phyloP scores from a whole-genome alignment of 2,329 filamentous ascomycete species.

The Calcarisporium arbuscula region DNA sequence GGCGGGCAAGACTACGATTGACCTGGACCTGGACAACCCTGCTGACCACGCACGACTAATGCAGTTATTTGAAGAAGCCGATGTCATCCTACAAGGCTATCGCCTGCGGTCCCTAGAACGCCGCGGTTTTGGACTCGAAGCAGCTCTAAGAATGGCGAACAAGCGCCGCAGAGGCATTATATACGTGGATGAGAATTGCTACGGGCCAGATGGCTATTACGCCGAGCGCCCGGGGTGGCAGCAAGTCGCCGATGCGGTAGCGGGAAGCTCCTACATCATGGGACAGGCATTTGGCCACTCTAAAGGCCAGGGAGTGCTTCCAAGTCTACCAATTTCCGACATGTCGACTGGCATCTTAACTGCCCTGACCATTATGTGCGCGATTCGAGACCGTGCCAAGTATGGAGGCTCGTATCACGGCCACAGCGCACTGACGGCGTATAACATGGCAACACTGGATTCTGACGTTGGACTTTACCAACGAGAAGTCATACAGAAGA shows the following conservation, averaged over 20 bases:
- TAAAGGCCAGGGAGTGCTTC: too few species aligned
- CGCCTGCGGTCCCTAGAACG: slow-evolving; percentile 42
- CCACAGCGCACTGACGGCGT: too few species aligned
- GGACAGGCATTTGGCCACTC: slow-evolving; percentile 20
- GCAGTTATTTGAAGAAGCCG: slow-evolving; percentile 38
- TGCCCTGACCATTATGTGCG: too few species aligned
- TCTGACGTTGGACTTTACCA: too few species aligned
- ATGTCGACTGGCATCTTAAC: too few species aligned
- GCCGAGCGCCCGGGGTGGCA: slow-evolving; percentile 58
- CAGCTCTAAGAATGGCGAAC: slow-evolving; percentile 39
- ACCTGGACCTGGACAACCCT: slow-evolving; percentile 39
- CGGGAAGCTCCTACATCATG: slow-evolving; percentile 26
- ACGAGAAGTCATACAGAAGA: too few species aligned
- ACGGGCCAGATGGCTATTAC: slow-evolving; percentile 52
- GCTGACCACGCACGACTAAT: slow-evolving; percentile 31
- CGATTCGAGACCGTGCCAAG: too few species aligned
- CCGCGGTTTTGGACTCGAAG: slow-evolving; percentile 33
- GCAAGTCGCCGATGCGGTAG: slow-evolving; percentile 52
- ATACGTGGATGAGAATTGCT: slow-evolving; percentile 62
- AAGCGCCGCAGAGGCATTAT: slow-evolving; percentile 52
- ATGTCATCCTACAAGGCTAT: slow-evolving; percentile 58
- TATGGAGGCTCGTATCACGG: too few species aligned
- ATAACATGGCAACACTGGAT: too few species aligned
- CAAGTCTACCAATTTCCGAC: too few species aligned
- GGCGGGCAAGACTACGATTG: slow-evolving; percentile 58